phyloP scores from a whole-genome alignment of 768 basidiomycete genomes.

The Ramaria sp. region DNA sequence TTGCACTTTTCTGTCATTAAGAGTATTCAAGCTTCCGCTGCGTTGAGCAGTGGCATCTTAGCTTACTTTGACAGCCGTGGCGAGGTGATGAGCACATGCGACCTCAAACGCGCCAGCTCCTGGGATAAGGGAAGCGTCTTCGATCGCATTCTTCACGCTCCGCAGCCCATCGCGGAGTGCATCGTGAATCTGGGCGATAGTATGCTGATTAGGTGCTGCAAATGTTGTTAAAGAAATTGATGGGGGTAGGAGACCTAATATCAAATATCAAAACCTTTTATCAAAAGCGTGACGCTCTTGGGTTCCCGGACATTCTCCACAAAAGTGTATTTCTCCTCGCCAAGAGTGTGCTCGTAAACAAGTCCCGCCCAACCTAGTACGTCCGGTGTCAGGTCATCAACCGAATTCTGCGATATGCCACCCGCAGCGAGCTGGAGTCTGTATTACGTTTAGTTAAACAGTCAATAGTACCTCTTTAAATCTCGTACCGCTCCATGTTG shows the following conservation, averaged over 20 bases:
- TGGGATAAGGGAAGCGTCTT: constrained; percentile 80
- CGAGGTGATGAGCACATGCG: constrained; percentile 77
- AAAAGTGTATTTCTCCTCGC: constrained; percentile 98
- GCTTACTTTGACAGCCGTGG: constrained; percentile 50
- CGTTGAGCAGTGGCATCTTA: neutral
- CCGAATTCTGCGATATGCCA: constrained; percentile 93
- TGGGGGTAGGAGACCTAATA: neutral
- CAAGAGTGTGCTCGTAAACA: constrained; percentile 97
- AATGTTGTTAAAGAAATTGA: neutral
- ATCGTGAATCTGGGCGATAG: constrained; percentile 93
- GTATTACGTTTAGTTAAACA: constrained; percentile 8
- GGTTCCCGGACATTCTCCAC: constrained; percentile 94
- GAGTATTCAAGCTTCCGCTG: neutral
- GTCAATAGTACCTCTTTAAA: constrained; percentile 7
- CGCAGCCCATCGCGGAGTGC: constrained; percentile 96
- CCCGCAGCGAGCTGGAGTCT: constrained; percentile 92
- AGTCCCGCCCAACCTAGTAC: constrained; percentile 95
- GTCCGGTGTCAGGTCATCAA: constrained; percentile 87
- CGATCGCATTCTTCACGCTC: constrained; percentile 92
- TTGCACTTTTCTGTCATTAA: constrained; percentile 47
- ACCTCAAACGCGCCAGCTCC: constrained; percentile 99
- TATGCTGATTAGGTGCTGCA: constrained; percentile 82
- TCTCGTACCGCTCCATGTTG: constrained; percentile 89
- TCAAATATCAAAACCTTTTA: constrained; percentile 50
- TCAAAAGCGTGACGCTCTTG: constrained; percentile 88